These are phyloP conservation scores for Anaeramoeba ignava DNA, from an alignment of 78 protist species.

Conservation along the genomic window DNA sequence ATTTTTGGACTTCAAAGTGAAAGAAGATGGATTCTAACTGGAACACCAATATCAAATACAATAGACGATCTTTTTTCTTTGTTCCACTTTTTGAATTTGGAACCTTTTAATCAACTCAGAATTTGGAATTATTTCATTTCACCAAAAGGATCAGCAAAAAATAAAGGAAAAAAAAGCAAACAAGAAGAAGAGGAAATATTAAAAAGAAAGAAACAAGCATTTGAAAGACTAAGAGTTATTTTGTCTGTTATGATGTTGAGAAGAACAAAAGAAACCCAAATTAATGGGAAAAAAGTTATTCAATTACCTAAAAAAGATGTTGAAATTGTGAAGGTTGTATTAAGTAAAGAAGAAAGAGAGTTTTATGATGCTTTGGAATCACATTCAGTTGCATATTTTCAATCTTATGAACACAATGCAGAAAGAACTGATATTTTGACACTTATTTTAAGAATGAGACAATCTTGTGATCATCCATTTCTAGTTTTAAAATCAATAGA, in stretches of 20 bases:
- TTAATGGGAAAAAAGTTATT: too few relatives aligned
- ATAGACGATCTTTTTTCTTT: constrained; percentile 26
- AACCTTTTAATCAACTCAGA: not conserved
- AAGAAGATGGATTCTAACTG: constrained; percentile 36
- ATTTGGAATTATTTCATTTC: too few relatives aligned
- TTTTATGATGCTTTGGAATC: constrained; percentile 36
- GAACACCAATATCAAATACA: constrained; percentile 43
- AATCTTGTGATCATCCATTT: constrained; percentile 11
- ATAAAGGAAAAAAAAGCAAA: too few relatives aligned
- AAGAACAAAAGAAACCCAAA: constrained; percentile 7
- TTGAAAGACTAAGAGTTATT: not conserved
- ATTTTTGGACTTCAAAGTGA: not conserved
- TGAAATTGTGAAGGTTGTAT: not conserved
- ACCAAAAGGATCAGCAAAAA: not conserved
- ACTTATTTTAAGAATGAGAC: not conserved
- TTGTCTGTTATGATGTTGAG: constrained; percentile 15
- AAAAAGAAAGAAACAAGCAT: too few relatives aligned
- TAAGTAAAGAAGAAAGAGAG: constrained; percentile 37
- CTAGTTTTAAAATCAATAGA: too few relatives aligned
- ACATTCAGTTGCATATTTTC: too few relatives aligned
- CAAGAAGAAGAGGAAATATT: too few relatives aligned
- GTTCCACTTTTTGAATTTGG: constrained; percentile 21
- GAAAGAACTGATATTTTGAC: constrained; percentile 7
- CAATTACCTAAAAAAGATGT: not conserved
- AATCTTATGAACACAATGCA: too few relatives aligned